Base-by-base conservation (phyloP, 768 basidiomycete species). In the Trichaptum fuscoviolaceum region DNA sequence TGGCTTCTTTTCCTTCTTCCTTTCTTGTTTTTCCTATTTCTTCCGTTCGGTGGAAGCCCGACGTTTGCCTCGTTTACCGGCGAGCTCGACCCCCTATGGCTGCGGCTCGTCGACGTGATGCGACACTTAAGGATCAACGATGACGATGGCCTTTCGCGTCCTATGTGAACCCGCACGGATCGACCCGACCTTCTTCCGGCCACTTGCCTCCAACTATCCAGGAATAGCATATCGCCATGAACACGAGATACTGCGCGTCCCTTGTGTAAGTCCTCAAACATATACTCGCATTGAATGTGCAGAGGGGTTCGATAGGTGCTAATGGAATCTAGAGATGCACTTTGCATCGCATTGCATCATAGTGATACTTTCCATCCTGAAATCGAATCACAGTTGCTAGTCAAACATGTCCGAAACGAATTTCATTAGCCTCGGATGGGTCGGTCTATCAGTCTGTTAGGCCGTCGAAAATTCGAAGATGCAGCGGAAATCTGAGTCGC, bases 1-100 rank as follows among this genome's bases (percentile, higher is more conserved):
- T 58, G 52, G n/a, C 25, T 65, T 34, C 57, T 64, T 25, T 34
- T 61, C 20, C 24, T 12, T 34, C 7, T 68, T 63, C 52, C 34
- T 52, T 23, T 35, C n/a, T 15, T 34, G 25, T 59, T 67, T 35
- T 58, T 68, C 34, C 59, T 23, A 12, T 34, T 61, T 34, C 64
- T 65, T 57, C 35, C 25, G 24, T 24, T 58, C 61, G 20, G 52
- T 57, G 25, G 42, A 12, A 52, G 12, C 5, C 42, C 42, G 42
- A 52, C 42, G 42, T 12, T 12, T 52, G 42, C 42, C 42, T 52
- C 42, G 42, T 52, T 52, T 52, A 52, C 15, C 42, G 15, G 42
- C 42, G 42, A 52, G 42, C 42, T 52, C 42, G 42, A 52, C 42
- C 42, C 42, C 42, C 42, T 52, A 20, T 52, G 42, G 42, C 20